Evolutionary conservation across 2,329 filamentous ascomycete genomes (phyloP).

Genomic region (Cytospora paraplurivora): DNA sequence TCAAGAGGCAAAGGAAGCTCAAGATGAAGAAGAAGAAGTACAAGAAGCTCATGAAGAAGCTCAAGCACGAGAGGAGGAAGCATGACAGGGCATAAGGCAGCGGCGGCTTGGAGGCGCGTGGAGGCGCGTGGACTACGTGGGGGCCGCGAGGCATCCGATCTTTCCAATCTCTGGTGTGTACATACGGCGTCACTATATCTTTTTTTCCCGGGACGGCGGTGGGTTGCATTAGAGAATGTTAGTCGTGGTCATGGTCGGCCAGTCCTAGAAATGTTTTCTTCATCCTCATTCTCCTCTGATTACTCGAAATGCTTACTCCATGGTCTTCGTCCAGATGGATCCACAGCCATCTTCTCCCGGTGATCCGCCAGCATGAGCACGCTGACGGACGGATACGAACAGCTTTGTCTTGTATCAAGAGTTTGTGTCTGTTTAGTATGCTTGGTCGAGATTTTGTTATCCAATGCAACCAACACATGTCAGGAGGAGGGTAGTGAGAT

Average conservation of each 20-base stretch:
- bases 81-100: slow-evolving; percentile 63
- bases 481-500: too few species aligned
- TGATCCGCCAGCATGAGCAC: too few species aligned
- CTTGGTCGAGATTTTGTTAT: too few species aligned
- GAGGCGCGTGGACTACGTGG: not conserved
- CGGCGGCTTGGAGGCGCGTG: not conserved
- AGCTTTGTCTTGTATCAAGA: too few species aligned
- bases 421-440: too few species aligned
- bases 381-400: too few species aligned
- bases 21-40: slow-evolving; percentile 99
- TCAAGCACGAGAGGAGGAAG: slow-evolving; percentile 84
- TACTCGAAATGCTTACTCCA: not conserved
- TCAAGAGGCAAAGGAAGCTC: slow-evolving; percentile 87
- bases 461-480: too few species aligned
- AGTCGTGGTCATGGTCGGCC: slow-evolving; percentile 5
- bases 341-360: too few species aligned
- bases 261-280: slow-evolving; percentile 17
- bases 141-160: not conserved
- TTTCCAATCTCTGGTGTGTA: not conserved
- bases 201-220: not conserved
- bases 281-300: slow-evolving; percentile 11
- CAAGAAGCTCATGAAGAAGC: slow-evolving; percentile 97
- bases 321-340: too few species aligned
- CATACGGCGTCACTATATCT: not conserved
- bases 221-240: slow-evolving; percentile 20